Percentiles rank a stretch among this genome's conserved stretches.
Conservation (phyloP, 768 basidiomycete species). For the Porpolomopsis calyptriformis region DNA sequence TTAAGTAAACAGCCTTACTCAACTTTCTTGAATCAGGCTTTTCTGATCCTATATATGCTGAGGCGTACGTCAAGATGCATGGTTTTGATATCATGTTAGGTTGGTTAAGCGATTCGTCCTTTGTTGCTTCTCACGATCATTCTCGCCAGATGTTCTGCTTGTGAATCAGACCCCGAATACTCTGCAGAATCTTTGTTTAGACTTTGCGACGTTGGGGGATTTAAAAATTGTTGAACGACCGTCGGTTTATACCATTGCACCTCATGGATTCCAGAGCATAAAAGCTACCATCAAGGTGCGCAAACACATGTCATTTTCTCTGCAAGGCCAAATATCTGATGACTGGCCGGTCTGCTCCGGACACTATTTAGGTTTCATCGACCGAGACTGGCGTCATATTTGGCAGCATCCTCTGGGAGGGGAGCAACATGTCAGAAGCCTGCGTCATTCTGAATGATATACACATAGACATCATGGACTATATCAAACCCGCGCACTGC, state of each 20-base stretch:
- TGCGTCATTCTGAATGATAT: conserved; percentile 95
- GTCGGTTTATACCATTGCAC: conserved; percentile 83
- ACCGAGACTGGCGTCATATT: conserved; percentile 99
- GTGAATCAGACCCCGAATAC: conserved; percentile 95
- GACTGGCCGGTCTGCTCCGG: too few species aligned
- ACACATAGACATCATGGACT: conserved; percentile 98
- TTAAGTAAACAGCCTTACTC: not conserved
- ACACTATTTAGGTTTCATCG: conserved; percentile 79
- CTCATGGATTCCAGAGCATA: conserved; percentile 96
- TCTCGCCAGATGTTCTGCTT: conserved; percentile 68
- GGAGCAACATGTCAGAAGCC: conserved; percentile 73
- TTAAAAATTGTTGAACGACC: conserved; percentile 97
- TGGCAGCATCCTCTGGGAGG: conserved; percentile 95
- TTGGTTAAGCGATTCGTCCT: conserved; percentile 20
- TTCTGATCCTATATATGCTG: conserved; percentile 97
- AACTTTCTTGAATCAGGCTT: conserved; percentile 47
- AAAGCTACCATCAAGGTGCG: conserved; percentile 90
- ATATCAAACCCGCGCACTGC: conserved; percentile 93
- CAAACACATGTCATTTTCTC: not conserved
- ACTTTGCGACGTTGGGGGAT: conserved; percentile 95
- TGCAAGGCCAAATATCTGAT: not conserved
- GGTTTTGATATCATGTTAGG: conserved; percentile 94
- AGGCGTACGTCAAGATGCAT: conserved; percentile 95
- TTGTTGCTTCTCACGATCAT: not conserved
- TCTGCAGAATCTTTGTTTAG: conserved; percentile 90